phyloP scores from a whole-genome alignment of 768 basidiomycete genomes.

The Trametes villosa region DNA sequence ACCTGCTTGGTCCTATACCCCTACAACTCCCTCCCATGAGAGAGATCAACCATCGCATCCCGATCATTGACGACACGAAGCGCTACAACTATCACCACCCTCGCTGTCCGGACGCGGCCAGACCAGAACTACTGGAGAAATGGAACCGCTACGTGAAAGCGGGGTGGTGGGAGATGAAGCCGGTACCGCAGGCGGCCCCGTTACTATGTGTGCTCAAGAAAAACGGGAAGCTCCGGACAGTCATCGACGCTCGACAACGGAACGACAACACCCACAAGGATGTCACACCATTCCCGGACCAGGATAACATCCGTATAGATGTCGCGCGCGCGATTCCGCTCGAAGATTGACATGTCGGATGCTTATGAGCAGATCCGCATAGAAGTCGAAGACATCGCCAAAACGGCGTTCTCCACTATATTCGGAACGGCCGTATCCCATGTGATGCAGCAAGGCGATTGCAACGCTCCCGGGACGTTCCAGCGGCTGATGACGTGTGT shows the following conservation, averaged over 20 bases:
- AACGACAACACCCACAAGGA: slow-evolving; percentile 47
- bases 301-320: too few species aligned
- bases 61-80: slow-evolving; percentile 39
- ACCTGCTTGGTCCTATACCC: too few species aligned
- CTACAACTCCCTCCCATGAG: too few species aligned
- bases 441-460: neutral
- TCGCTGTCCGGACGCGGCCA: slow-evolving; percentile 30
- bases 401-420: slow-evolving; percentile 24
- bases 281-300: too few species aligned
- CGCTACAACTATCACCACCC: slow-evolving; percentile 38
- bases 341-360: slow-evolving; percentile 45
- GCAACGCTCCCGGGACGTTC: neutral
- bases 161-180: slow-evolving; percentile 38
- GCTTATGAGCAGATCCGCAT: slow-evolving; percentile 48
- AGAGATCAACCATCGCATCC: slow-evolving; percentile 29
- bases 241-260: slow-evolving; percentile 38
- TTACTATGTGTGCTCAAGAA: slow-evolving; percentile 40
- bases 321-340: too few species aligned
- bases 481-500: slow-evolving; percentile 49
- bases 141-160: too few species aligned
- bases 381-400: slow-evolving; percentile 31
- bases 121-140: neutral
- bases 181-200: slow-evolving; percentile 33
- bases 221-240: slow-evolving; percentile 37
- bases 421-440: slow-evolving; percentile 18